Evolutionary conservation across 2,329 filamentous ascomycete genomes (phyloP).

Genomic region (Macroventuria anomochaeta): DNA sequence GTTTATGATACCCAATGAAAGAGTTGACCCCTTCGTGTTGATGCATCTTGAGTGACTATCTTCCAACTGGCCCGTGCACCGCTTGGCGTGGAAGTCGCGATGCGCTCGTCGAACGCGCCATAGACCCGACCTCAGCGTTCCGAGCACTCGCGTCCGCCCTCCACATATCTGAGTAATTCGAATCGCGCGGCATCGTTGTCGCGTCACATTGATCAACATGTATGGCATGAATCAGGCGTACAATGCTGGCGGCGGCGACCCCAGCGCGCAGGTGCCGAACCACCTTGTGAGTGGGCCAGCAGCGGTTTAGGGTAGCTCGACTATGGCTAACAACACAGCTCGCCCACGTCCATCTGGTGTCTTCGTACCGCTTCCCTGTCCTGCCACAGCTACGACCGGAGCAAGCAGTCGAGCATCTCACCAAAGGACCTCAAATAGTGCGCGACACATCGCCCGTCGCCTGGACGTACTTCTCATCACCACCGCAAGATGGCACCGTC

Average conservation of each 20-base stretch:
- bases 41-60: not conserved
- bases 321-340: conserved; percentile 60
- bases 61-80: conserved; percentile 1
- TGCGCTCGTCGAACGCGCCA: conserved; percentile 15
- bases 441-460: conserved; percentile 85
- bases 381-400: conserved; percentile 74
- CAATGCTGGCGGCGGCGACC: conserved; percentile 37
- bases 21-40: not conserved
- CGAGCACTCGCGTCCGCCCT: conserved; percentile 11
- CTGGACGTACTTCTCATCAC: conserved; percentile 89
- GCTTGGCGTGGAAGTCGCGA: conserved; percentile 15
- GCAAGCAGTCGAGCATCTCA: conserved; percentile 82
- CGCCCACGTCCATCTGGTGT: conserved; percentile 88
- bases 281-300: conserved; percentile 37
- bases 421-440: conserved; percentile 83
- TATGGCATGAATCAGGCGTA: conserved; percentile 45
- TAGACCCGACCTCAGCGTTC: conserved; percentile 2
- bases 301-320: conserved; percentile 10
- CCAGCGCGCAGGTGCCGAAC: conserved; percentile 45
- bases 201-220: conserved; percentile 36
- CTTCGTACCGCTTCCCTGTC: conserved; percentile 78
- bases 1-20: not conserved
- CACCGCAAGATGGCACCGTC: conserved; percentile 76
- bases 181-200: conserved; percentile 34
- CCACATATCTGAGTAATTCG: not conserved